Evolutionary conservation across 139 green algal species (phyloP).

Genomic region (Picochlorum sp.): DNA sequence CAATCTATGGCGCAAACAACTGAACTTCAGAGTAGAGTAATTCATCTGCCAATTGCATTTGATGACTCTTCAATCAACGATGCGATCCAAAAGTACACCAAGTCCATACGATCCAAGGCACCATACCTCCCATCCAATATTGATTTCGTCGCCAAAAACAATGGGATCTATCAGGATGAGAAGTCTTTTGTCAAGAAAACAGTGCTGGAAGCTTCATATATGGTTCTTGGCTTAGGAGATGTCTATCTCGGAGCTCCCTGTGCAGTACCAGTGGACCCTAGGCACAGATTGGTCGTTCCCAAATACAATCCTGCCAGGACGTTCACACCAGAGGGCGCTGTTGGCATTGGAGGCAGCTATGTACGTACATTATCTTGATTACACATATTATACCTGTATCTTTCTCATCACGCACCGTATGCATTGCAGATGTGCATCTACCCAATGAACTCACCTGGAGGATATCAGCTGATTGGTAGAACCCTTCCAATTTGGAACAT

Average conservation of each 20-base stretch:
- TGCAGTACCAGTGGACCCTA: constrained; percentile 70
- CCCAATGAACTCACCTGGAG: constrained; percentile 71
- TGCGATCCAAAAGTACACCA: constrained; percentile 65
- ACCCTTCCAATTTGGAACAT: constrained; percentile 86
- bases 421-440: constrained; percentile 54
- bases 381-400: background rate
- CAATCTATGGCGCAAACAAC: constrained; percentile 8
- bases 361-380: constrained; percentile 27
- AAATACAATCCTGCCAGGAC: constrained; percentile 83
- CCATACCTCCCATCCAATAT: constrained; percentile 81
- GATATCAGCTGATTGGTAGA: constrained; percentile 76
- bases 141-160: constrained; percentile 74
- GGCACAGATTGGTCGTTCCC: constrained; percentile 57
- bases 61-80: constrained; percentile 59
- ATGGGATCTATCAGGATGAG: constrained; percentile 35
- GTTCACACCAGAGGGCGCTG: constrained; percentile 59
- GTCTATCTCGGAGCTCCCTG: constrained; percentile 79
- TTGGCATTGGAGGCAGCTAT: constrained; percentile 59
- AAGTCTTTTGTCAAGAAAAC: constrained; percentile 42
- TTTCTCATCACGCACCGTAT: background rate
- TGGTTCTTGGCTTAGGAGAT: constrained; percentile 75
- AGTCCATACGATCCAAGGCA: constrained; percentile 44
- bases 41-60: constrained; percentile 78
- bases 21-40: constrained; percentile 34
- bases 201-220: constrained; percentile 62